A percentile compares a stretch with the other conserved stretches of the same genome.
These are phyloP conservation scores for Rhizopogon parksii DNA, from an alignment of 1,284 basidiomycete species.

Conservation along the genomic window DNA sequence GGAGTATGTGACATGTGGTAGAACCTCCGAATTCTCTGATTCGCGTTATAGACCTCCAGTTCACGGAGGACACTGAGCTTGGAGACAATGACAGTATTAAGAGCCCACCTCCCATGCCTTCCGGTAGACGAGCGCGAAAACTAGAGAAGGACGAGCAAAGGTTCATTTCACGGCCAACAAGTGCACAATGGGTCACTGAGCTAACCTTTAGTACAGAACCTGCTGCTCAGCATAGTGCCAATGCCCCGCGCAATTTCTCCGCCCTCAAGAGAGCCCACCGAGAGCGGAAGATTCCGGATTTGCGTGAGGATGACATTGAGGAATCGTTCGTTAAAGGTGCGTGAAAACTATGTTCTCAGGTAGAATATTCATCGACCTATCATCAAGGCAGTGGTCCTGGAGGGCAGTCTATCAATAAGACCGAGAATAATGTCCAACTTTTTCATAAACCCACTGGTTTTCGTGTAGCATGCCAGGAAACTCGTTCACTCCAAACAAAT, in stretches of 20 bases:
- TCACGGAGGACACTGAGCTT: constrained; percentile 67
- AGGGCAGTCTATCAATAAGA: constrained; percentile 83
- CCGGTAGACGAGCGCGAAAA: constrained; percentile 41
- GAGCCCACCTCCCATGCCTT: constrained; percentile 35
- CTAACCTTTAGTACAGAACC: constrained; percentile 30
- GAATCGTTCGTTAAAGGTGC: constrained; percentile 73
- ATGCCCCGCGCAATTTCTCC: constrained; percentile 45
- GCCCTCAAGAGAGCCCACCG: constrained; percentile 63
- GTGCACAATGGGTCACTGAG: constrained; percentile 19
- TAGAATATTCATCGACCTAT: constrained; percentile 3
- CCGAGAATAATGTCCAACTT: constrained; percentile 75
- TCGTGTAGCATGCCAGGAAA: constrained; percentile 72
- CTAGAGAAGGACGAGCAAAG: constrained; percentile 30
- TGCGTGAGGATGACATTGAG: constrained; percentile 67
- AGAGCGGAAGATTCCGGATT: constrained; percentile 53
- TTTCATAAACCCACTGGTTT: constrained; percentile 73
- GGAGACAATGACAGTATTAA: constrained; percentile 70
- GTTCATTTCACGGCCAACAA: constrained; percentile 23
- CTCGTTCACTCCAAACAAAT: constrained; percentile 66
- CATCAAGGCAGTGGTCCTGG: constrained; percentile 71
- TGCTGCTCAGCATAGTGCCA: constrained; percentile 34
- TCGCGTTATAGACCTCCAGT: constrained; percentile 42
- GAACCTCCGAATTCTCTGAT: constrained; percentile 2
- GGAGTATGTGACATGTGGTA: constrained; percentile 39
- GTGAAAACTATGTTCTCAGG: constrained; percentile 10